Conservation (phyloP, 352 stramenopile genomes). For the Pythium vanterpoolii region DNA sequence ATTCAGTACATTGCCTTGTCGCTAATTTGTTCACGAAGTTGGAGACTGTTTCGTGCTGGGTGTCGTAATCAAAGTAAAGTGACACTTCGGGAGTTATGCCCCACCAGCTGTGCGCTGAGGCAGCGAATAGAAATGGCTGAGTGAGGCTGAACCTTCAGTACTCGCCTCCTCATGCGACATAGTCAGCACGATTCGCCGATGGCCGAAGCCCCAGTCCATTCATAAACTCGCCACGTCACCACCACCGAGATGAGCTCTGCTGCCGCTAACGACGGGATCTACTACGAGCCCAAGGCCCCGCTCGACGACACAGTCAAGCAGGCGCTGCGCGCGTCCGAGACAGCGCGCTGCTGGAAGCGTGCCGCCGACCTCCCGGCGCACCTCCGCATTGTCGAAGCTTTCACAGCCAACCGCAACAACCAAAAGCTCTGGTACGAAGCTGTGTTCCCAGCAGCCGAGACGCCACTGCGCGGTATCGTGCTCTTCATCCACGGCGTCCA, state of each 20-base stretch:
- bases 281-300: constrained; percentile 10
- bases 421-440: constrained; percentile 14
- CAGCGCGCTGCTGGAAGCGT: constrained; percentile 19
- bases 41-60: too few species aligned
- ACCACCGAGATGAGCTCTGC: neutral
- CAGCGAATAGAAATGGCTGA: too few species aligned
- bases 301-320: neutral
- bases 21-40: too few species aligned
- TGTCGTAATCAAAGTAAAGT: too few species aligned
- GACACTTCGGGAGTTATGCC: too few species aligned
- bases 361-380: constrained; percentile 12
- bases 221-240: neutral
- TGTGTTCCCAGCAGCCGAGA: constrained; percentile 5
- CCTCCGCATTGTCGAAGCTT: constrained; percentile 8
- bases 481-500: constrained; percentile 19
- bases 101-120: too few species aligned
- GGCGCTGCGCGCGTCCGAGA: constrained; percentile 13
- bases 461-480: constrained; percentile 1
- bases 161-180: too few species aligned
- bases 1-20: too few species aligned
- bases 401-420: constrained; percentile 3
- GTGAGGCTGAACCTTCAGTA: neutral
- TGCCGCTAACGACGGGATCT: constrained; percentile 3
- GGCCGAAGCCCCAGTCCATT: neutral
- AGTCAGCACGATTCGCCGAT: neutral